Evolutionary conservation across 257 asterid species (phyloP).

Genomic region (Phtheirospermum japonicum): DNA sequence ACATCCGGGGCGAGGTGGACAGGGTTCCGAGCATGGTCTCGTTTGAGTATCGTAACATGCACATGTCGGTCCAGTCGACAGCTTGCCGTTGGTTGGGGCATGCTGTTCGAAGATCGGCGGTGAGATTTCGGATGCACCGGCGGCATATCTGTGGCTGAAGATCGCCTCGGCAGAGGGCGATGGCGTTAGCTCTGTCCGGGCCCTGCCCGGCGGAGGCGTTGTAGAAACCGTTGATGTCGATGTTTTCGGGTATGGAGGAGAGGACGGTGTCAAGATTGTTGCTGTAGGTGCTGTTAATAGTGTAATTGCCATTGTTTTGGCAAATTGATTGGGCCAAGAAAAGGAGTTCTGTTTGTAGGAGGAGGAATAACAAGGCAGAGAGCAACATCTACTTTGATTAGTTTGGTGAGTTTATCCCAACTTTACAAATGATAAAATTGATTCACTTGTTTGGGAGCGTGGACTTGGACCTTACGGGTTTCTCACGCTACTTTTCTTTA

Average conservation of each 20-base stretch:
- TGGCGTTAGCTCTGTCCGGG: slow-evolving; percentile 17
- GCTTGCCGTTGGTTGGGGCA: slow-evolving; percentile 22
- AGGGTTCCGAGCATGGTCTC: neutral
- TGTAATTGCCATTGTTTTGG: slow-evolving; percentile 32
- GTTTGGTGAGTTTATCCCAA: too few relatives aligned
- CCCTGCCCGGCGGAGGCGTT: slow-evolving; percentile 25
- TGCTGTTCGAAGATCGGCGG: neutral
- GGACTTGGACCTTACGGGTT: too few relatives aligned
- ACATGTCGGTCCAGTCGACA: neutral
- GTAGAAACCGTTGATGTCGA: slow-evolving; percentile 25
- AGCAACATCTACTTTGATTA: neutral
- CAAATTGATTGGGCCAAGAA: neutral
- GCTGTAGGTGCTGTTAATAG: slow-evolving; percentile 28
- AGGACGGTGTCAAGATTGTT: slow-evolving; percentile 29
- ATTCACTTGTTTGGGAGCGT: too few relatives aligned
- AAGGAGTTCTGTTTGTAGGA: neutral
- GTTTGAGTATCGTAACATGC: neutral
- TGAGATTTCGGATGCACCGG: neutral
- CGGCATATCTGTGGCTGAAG: neutral
- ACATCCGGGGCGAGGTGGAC: slow-evolving; percentile 1
- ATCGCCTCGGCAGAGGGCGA: slow-evolving; percentile 29
- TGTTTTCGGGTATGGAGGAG: slow-evolving; percentile 27
- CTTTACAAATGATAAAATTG: too few relatives aligned
- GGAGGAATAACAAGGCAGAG: neutral
- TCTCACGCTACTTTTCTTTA: too few relatives aligned